Base-by-base conservation (phyloP, 2,329 filamentous ascomycete species). In the Cyphellophora attinorum region DNA sequence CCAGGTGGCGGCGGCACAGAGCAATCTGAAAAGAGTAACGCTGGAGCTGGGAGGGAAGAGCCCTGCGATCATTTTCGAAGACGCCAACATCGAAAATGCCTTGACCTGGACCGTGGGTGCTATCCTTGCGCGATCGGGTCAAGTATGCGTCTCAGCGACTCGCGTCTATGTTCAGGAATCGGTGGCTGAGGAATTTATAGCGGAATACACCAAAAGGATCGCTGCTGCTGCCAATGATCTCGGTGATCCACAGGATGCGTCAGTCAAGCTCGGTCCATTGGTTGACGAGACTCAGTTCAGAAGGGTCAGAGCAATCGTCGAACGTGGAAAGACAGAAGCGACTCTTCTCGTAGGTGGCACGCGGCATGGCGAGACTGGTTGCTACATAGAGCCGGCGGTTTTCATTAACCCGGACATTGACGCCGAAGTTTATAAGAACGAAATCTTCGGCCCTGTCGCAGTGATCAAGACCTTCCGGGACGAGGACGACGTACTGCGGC, bases 241-340 rank as follows among this genome's bases (percentile, higher is more conserved):
- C 11, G 44, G 50, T 18, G 44, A 52, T 60, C 51, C 54, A 33
- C 48, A 50, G 6, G 50, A 68, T 5, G 58, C 60, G 5, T 61
- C 55, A 3, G 58, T 60, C 12, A 57, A 69, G 37, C 68, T 76
- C 1, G 79, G 76, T 1, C 79, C 79, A 0, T 56, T 81, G 2
- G 74, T 76, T 40, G 82, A 81, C 54, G 55, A 65, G 43, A 70
- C 73, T 65, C 78, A 82, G 52, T 81, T 67, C 48, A 69, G 77
- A 23, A 67, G 67, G 16, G 72, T 76, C 16, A 69, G 68, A 45
- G 53, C 60, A 8, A 66, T 77, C 40, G 64, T 79, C 34, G 61
- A 62, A 5, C 69, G 75, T 32, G 72, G 68, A 37, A 62, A 67
- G 46, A 59, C 60, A 41, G 67, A 70, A 33, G 65, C 69, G 45